phyloP scores from a whole-genome alignment of 208 protist genomes.

The Trypanosoma boissoni region DNA sequence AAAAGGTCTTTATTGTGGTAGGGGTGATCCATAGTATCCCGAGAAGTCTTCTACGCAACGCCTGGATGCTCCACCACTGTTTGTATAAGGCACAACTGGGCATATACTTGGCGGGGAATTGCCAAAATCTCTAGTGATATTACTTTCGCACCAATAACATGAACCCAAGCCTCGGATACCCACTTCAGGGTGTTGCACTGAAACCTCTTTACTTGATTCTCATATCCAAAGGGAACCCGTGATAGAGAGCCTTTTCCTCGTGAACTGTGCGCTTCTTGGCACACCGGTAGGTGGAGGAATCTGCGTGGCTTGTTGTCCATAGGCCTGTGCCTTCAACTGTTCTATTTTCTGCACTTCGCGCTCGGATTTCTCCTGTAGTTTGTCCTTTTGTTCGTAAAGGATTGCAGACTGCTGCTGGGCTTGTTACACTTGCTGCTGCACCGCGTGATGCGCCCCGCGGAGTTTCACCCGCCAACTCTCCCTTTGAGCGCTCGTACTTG shows the following conservation, averaged over 20 bases:
- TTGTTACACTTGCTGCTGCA: neutral
- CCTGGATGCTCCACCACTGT: neutral
- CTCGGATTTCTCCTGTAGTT: neutral
- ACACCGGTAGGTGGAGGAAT: neutral
- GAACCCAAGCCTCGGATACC: slow-evolving; percentile 3
- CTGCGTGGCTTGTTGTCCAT: neutral
- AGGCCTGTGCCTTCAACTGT: neutral
- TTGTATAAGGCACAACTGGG: neutral
- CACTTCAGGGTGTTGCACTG: neutral
- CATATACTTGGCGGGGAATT: neutral
- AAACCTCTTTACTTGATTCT: neutral
- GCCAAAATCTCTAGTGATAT: neutral
- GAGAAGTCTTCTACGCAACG: neutral
- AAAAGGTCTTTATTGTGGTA: too few species aligned
- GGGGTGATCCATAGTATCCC: neutral
- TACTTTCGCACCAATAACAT: neutral
- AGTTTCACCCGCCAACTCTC: neutral
- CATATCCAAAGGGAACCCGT: neutral
- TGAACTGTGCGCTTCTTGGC: neutral
- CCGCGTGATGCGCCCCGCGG: neutral
- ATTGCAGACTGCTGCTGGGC: neutral
- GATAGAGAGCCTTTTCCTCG: neutral
- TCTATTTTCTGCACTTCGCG: neutral
- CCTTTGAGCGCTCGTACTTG: neutral
- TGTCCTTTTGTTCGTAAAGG: neutral